These are phyloP conservation scores for Acanthamoeba rhysodes DNA, from an alignment of 208 protist genomes.

Conservation along the genomic window DNA sequence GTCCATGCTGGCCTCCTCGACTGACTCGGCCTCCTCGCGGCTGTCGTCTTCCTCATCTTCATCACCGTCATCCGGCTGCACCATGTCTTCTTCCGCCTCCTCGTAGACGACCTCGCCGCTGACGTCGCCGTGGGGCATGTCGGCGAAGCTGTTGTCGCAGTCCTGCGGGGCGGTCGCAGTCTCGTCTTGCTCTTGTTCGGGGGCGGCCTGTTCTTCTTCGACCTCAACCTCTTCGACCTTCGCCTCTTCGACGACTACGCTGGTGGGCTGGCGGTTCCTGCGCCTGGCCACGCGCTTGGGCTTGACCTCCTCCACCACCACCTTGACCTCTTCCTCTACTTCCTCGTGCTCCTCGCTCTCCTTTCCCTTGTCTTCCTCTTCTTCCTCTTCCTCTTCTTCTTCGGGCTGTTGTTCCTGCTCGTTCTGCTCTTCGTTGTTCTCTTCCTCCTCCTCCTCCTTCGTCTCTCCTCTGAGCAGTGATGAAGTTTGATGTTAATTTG, in stretches of 20 bases:
- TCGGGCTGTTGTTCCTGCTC: background rate
- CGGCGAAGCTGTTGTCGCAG: slow-evolving; percentile 15
- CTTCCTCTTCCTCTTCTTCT: background rate
- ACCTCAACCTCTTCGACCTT: background rate
- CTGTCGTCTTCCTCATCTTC: slow-evolving; percentile 2
- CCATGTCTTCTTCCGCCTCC: background rate
- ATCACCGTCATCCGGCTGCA: background rate
- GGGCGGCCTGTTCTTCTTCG: background rate
- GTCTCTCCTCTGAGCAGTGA: too few relatives aligned
- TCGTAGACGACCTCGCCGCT: slow-evolving; percentile 1
- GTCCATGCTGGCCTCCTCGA: background rate
- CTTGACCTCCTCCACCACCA: background rate
- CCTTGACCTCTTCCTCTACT: background rate
- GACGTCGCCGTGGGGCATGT: background rate
- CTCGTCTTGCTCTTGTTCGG: background rate
- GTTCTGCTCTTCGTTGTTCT: background rate
- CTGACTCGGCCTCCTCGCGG: background rate
- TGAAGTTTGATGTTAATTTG: too few relatives aligned
- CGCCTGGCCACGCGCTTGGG: slow-evolving; percentile 32
- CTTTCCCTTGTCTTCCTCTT: background rate
- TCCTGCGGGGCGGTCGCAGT: background rate
- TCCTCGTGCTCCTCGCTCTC: background rate
- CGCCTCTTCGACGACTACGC: too few relatives aligned
- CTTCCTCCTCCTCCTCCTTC: too few relatives aligned
- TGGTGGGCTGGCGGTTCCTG: slow-evolving; percentile 7